Evolutionary conservation across 768 basidiomycete genomes (phyloP).

Genomic region (Tricholoma flavovirens): DNA sequence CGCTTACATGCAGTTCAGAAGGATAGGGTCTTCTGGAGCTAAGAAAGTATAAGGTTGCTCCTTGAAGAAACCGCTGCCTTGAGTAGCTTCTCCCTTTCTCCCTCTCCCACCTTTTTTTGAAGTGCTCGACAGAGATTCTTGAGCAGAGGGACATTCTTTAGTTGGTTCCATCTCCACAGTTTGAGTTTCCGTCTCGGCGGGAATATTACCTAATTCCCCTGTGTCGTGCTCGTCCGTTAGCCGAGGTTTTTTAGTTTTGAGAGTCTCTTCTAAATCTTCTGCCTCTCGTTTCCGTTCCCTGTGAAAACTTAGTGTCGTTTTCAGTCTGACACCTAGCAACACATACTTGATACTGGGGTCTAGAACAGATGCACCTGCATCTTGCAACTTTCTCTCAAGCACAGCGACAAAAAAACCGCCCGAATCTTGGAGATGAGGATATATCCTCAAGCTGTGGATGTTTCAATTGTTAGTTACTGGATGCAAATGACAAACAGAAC

Average conservation of each 20-base stretch:
- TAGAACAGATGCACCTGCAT: neutral
- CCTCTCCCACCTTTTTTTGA: constrained; percentile 16
- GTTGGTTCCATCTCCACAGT: constrained; percentile 12
- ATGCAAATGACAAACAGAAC: constrained; percentile 10
- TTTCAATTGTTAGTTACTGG: neutral
- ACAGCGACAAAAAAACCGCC: constrained; percentile 99
- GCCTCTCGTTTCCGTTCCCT: constrained; percentile 53
- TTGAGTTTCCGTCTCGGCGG: constrained; percentile 13
- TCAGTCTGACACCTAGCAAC: neutral
- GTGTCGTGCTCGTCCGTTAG: constrained; percentile 23
- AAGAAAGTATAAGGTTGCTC: constrained; percentile 92
- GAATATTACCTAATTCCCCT: neutral
- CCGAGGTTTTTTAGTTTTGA: constrained; percentile 48
- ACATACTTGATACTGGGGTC: constrained; percentile 14
- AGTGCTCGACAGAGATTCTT: neutral
- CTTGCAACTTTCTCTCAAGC: constrained; percentile 44
- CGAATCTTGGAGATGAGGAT: constrained; percentile 93
- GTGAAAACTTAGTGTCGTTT: neutral
- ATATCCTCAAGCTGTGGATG: constrained; percentile 67
- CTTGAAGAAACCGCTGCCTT: constrained; percentile 51
- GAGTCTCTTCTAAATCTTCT: constrained; percentile 30
- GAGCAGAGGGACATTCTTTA: neutral
- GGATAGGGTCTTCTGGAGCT: constrained; percentile 58
- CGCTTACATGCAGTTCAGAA: constrained; percentile 68
- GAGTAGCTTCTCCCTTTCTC: constrained; percentile 13